Conservation (phyloP, 768 basidiomycete species). For the Mycena filopes region DNA sequence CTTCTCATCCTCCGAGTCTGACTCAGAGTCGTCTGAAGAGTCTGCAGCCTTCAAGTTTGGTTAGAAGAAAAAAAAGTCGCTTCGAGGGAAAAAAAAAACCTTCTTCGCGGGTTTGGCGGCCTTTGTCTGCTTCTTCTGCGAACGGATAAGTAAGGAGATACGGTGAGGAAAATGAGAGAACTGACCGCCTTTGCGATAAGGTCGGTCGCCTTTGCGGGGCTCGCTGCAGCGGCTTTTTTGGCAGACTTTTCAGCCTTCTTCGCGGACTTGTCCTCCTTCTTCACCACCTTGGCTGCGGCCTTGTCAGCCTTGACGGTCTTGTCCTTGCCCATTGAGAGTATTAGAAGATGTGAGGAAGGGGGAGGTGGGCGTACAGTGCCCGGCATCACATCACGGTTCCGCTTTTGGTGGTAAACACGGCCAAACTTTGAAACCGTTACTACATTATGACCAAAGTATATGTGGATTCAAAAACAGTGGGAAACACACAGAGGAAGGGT, state of each 20-base stretch:
- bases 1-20: slow-evolving; percentile 64
- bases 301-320: slow-evolving; percentile 31
- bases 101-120: slow-evolving; percentile 40
- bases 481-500: no score
- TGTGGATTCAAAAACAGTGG: no score
- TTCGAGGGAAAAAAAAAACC: slow-evolving; percentile 13
- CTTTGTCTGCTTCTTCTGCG: slow-evolving; percentile 30
- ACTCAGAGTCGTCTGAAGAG: slow-evolving; percentile 60
- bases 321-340: slow-evolving; percentile 56
- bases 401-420: no score
- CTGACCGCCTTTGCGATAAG: slow-evolving; percentile 39
- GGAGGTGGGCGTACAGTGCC: slow-evolving; percentile 21
- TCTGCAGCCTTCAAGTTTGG: slow-evolving; percentile 25
- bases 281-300: slow-evolving; percentile 36
- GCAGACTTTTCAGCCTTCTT: slow-evolving; percentile 42
- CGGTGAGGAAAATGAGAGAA: background rate
- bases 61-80: background rate
- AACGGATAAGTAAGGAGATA: slow-evolving; percentile 7
- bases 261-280: slow-evolving; percentile 52
- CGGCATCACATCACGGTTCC: no score
- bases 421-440: no score
- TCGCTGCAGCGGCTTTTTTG: slow-evolving; percentile 41
- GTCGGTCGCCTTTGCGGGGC: slow-evolving; percentile 36
- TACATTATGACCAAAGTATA: no score
- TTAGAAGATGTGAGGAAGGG: slow-evolving; percentile 33